These are phyloP conservation scores for Stropharia rugosoannulata DNA, from an alignment of 768 basidiomycete species.

Conservation along the genomic window DNA sequence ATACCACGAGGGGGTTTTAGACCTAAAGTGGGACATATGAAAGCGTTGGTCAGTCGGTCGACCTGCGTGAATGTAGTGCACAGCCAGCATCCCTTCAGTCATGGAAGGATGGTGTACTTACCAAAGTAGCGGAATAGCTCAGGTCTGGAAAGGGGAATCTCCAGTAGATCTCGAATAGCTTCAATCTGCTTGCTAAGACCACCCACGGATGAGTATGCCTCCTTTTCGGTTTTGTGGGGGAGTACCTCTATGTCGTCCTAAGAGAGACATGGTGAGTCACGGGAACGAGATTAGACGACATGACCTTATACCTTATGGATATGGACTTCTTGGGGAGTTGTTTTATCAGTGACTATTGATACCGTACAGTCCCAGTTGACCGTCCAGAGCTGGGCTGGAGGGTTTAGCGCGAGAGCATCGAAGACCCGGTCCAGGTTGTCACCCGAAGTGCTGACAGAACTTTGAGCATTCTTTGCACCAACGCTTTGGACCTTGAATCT, in stretches of 20 bases:
- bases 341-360: conserved; percentile 34
- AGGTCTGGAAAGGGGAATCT: conserved; percentile 31
- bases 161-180: conserved; percentile 53
- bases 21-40: conserved; percentile 36
- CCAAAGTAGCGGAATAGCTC: conserved; percentile 34
- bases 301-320: conserved; percentile 34
- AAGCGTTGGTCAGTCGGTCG: background rate
- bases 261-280: conserved; percentile 12
- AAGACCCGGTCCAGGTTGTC: conserved; percentile 41
- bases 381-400: conserved; percentile 50
- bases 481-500: conserved; percentile 56
- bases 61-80: conserved; percentile 5
- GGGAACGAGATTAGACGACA: conserved; percentile 10
- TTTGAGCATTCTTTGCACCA: conserved; percentile 24
- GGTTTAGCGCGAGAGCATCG: conserved; percentile 41
- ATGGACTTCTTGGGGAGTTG: conserved; percentile 16
- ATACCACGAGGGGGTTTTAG: conserved; percentile 97
- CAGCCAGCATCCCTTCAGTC: background rate
- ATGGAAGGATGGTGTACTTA: conserved; percentile 19
- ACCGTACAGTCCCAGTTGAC: conserved; percentile 71
- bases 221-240: conserved; percentile 36
- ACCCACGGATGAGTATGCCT: conserved; percentile 83
- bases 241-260: conserved; percentile 50
- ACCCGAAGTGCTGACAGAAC: conserved; percentile 13
- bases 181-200: conserved; percentile 87